Conservation (phyloP, 1,284 basidiomycete genomes). For the Cryptococcus sp. region DNA sequence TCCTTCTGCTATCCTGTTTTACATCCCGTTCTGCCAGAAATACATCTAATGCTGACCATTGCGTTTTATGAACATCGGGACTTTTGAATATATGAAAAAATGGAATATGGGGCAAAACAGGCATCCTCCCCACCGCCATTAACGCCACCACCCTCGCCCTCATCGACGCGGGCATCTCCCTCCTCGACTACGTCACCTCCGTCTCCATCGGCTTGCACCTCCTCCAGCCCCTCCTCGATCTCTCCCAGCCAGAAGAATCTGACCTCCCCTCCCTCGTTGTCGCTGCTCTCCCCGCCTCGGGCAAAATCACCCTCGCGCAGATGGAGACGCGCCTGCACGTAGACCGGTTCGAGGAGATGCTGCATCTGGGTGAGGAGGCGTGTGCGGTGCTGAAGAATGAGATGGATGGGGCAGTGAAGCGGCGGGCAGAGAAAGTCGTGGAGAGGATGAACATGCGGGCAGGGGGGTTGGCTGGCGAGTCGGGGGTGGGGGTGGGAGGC, state of each 20-base stretch:
- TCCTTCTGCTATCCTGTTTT: too few species aligned
- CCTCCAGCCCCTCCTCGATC: conserved; percentile 75
- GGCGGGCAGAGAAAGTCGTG: conserved; percentile 63
- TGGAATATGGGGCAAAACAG: conserved; percentile 40
- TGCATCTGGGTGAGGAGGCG: conserved; percentile 73
- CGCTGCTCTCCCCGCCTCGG: conserved; percentile 77
- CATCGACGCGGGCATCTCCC: conserved; percentile 81
- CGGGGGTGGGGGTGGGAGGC: neutral
- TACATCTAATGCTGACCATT: conserved; percentile 1
- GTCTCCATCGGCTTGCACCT: conserved; percentile 69
- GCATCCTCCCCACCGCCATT: conserved; percentile 86
- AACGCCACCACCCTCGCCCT: conserved; percentile 93
- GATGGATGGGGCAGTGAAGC: conserved; percentile 72
- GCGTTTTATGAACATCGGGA: neutral
- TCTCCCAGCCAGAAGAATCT: conserved; percentile 82
- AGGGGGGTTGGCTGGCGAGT: conserved; percentile 3
- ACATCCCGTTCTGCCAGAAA: neutral
- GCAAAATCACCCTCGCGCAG: conserved; percentile 78
- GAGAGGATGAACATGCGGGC: conserved; percentile 40
- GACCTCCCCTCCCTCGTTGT: conserved; percentile 85
- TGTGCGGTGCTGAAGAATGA: conserved; percentile 74
- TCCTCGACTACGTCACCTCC: conserved; percentile 85
- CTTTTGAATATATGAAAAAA: neutral
- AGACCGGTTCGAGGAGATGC: conserved; percentile 86
- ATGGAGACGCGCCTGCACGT: conserved; percentile 94